phyloP scores from a whole-genome alignment of 176 grass and related monocot genomes.

The Oropetium thomaeum region DNA sequence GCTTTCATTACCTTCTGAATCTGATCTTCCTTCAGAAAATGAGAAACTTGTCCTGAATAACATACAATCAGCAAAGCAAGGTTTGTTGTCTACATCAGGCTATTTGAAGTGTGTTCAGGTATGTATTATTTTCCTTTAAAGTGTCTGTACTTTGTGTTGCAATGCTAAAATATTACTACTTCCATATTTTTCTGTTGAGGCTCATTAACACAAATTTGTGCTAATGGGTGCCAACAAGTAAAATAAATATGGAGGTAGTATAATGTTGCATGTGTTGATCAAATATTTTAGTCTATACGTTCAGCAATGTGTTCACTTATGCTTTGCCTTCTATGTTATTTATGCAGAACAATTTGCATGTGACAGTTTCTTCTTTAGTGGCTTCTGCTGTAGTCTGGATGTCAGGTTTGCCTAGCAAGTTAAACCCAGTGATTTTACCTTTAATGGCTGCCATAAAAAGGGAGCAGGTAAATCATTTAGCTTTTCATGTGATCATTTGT shows the following conservation, averaged over 20 bases:
- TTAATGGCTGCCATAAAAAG: constrained; percentile 99
- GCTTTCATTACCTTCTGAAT: constrained; percentile 52
- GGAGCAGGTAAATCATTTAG: constrained; percentile 64
- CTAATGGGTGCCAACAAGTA: too few species aligned
- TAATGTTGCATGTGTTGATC: not conserved
- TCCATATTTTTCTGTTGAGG: too few species aligned
- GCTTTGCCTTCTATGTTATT: constrained; percentile 29
- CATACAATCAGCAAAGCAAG: constrained; percentile 83
- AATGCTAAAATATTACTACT: constrained; percentile 6
- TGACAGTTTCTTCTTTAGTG: constrained; percentile 84
- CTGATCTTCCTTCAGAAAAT: constrained; percentile 36
- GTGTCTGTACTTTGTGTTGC: constrained; percentile 18
- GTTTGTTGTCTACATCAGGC: constrained; percentile 77
- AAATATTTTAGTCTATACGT: not conserved
- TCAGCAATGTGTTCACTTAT: constrained; percentile 9
- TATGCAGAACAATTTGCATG: constrained; percentile 97
- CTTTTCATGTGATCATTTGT: constrained; percentile 11
- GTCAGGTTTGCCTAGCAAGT: constrained; percentile 70
- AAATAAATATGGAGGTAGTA: too few species aligned
- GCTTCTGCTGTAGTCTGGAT: constrained; percentile 94
- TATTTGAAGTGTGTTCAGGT: constrained; percentile 99
- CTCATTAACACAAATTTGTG: too few species aligned
- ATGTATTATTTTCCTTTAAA: constrained; percentile 18
- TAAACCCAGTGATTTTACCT: constrained; percentile 98
- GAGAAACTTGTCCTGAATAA: constrained; percentile 60